Conservation (phyloP, 768 basidiomycete species). For the Boletellus emodensis region DNA sequence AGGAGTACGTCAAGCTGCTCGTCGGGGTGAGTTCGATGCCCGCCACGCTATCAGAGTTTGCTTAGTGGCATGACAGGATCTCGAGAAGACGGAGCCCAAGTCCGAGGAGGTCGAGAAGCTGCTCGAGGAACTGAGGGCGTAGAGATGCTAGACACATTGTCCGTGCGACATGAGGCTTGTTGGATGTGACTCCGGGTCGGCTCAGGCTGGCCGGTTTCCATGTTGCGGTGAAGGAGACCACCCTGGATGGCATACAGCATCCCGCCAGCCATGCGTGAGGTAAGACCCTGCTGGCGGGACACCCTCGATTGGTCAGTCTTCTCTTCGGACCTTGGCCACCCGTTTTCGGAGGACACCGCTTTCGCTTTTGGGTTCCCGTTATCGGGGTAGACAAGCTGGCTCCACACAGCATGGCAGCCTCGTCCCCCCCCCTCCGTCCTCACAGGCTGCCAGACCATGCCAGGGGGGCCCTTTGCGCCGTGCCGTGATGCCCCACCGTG, state of each 20-base stretch:
- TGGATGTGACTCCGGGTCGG: no score
- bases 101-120: conserved; percentile 49
- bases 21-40: conserved; percentile 46
- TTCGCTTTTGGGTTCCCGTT: background rate
- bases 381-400: background rate
- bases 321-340: conserved; percentile 17
- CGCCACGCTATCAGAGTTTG: background rate
- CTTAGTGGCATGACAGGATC: conserved; percentile 41
- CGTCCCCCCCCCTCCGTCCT: background rate
- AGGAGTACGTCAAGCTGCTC: conserved; percentile 73
- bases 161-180: conserved; percentile 19
- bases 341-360: conserved; percentile 15
- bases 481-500: background rate
- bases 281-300: background rate
- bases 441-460: background rate
- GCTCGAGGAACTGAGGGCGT: conserved; percentile 57
- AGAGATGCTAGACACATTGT: background rate
- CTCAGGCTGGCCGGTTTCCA: no score
- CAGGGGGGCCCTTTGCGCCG: background rate
- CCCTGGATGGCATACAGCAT: no score
- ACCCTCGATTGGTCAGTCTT: conserved; percentile 28
- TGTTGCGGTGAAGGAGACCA: no score
- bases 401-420: conserved; percentile 18
- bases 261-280: no score
- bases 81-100: conserved; percentile 43